Evolutionary conservation across 2,329 filamentous ascomycete species (phyloP).

Genomic region (Botrytis porri): DNA sequence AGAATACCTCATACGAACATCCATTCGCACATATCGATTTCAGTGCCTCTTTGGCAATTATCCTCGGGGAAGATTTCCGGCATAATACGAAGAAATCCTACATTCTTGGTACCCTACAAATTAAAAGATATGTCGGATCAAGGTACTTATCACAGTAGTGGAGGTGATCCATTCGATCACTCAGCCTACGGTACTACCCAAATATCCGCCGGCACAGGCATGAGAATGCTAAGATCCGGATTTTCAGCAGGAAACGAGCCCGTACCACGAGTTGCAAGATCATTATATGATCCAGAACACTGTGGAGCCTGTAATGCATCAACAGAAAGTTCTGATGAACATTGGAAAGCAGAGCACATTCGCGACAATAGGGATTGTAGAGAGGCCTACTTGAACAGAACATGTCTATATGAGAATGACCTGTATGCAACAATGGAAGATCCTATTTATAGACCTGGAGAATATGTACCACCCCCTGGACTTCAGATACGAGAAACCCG

Average conservation of each 20-base stretch:
- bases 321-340: rapidly evolving
- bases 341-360: not conserved
- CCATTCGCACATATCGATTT: not conserved
- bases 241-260: not conserved
- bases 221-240: not conserved
- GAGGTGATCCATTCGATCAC: not conserved
- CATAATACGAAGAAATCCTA: not conserved
- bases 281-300: not conserved
- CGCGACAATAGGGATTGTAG: not conserved
- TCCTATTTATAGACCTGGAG: not conserved
- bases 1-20: not conserved
- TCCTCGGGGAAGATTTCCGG: not conserved
- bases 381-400: not conserved
- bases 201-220: not conserved
- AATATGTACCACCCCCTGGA: not conserved
- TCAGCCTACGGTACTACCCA: too few species aligned
- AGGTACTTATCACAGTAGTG: not conserved
- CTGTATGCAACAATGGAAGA: not conserved
- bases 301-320: not conserved
- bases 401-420: not conserved
- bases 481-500: not conserved
- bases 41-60: not conserved
- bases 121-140: not conserved
- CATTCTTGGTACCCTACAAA: not conserved
- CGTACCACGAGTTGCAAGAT: rapidly evolving